Evolutionary conservation across 2,329 filamentous ascomycete species (phyloP).

Genomic region (Albophoma yamanashiensis): DNA sequence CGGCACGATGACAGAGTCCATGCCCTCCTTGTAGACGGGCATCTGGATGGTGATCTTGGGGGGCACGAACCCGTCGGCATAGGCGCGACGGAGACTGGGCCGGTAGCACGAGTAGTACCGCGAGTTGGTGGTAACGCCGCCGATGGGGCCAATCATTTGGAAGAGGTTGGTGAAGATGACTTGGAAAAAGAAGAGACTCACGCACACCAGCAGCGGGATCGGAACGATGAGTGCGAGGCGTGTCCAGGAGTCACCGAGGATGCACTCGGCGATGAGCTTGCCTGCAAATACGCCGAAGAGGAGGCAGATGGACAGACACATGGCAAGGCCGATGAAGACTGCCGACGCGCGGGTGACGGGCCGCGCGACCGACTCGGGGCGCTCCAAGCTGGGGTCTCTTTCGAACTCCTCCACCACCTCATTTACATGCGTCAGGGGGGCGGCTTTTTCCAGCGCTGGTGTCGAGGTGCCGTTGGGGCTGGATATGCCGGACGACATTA

Average conservation of each 20-base stretch:
- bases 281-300: conserved; percentile 25
- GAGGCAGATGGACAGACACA: conserved; percentile 25
- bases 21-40: conserved; percentile 31
- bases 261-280: conserved; percentile 25
- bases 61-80: conserved; percentile 19
- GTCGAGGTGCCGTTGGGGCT: conserved; percentile 8
- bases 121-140: conserved; percentile 30
- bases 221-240: conserved; percentile 23
- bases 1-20: conserved; percentile 33
- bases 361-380: conserved; percentile 27
- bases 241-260: conserved; percentile 25
- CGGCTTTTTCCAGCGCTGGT: conserved; percentile 9
- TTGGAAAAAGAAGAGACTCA: conserved; percentile 31
- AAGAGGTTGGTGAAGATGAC: conserved; percentile 26
- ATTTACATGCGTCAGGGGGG: conserved; percentile 4
- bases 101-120: conserved; percentile 30
- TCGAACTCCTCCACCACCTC: conserved; percentile 14
- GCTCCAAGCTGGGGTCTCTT: conserved; percentile 12
- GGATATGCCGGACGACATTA: conserved; percentile 7
- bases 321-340: conserved; percentile 25
- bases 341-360: conserved; percentile 25
- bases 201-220: conserved; percentile 24
- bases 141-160: conserved; percentile 39
- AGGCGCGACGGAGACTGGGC: conserved; percentile 20
- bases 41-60: conserved; percentile 23